phyloP scores from a whole-genome alignment of 2,329 filamentous ascomycete genomes.

The Trichoderma citrinoviride region DNA sequence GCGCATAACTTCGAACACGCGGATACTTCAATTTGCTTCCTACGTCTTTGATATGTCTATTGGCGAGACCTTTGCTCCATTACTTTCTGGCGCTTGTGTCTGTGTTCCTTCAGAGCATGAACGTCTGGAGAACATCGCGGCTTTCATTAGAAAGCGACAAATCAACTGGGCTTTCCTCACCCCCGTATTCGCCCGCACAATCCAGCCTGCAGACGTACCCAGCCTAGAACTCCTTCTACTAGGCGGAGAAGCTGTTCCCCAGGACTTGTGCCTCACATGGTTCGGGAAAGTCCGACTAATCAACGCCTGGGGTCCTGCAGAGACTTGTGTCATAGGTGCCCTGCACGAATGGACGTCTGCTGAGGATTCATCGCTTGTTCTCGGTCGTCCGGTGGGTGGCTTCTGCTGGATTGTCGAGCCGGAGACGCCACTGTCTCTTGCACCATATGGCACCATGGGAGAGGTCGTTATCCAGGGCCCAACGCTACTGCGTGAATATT shows the following conservation, averaged over 20 bases:
- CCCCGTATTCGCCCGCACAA: background rate
- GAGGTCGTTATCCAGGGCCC: background rate
- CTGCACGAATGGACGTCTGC: background rate
- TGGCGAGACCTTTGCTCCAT: background rate
- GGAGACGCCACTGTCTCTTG: background rate
- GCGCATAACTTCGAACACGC: background rate
- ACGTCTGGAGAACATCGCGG: background rate
- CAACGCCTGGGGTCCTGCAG: conserved; percentile 24
- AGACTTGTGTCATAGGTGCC: background rate
- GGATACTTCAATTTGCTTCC: background rate
- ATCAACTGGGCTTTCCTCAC: conserved; percentile 6
- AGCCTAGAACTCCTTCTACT: conserved; percentile 12
- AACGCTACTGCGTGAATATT: background rate
- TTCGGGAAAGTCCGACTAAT: conserved; percentile 14
- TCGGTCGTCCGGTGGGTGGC: background rate
- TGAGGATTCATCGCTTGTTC: background rate
- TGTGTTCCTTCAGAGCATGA: background rate
- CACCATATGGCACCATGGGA: background rate
- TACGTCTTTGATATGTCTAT: background rate
- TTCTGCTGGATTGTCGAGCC: conserved; percentile 15
- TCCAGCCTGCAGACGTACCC: background rate
- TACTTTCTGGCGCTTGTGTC: background rate
- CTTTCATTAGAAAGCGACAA: background rate
- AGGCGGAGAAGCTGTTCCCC: conserved; percentile 14
- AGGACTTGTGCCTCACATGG: conserved; percentile 14